Conservation (phyloP, 148 eudicot genomes). For the Heliamphora exappendiculata region DNA sequence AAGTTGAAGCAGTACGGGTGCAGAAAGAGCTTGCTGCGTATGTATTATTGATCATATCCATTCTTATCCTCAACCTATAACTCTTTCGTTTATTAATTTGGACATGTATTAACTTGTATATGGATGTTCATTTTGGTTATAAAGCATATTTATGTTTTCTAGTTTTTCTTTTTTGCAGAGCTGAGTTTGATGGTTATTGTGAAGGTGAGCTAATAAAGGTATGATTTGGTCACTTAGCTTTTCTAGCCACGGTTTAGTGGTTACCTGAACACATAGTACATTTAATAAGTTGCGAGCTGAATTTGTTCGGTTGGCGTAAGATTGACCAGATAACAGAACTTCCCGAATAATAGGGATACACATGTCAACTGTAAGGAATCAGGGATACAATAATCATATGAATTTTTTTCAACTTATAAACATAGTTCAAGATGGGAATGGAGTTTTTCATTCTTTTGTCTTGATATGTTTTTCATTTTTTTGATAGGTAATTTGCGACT, state of each 20-base stretch:
- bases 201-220: constrained; percentile 96
- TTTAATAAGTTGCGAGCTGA: not conserved
- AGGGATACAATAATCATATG: too few species aligned
- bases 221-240: not conserved
- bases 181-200: constrained; percentile 97
- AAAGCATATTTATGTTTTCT: constrained; percentile 1
- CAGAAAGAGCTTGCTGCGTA: constrained; percentile 96
- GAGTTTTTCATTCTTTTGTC: too few species aligned
- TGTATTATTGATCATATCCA: constrained; percentile 11
- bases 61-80: not conserved
- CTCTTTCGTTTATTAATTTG: not conserved
- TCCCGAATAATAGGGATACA: too few species aligned
- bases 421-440: too few species aligned
- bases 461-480: too few species aligned
- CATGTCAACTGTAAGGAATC: too few species aligned
- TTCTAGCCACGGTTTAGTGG: not conserved
- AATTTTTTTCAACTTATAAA: too few species aligned
- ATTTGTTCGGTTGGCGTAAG: not conserved
- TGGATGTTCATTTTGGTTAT: constrained; percentile 5
- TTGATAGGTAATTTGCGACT: too few species aligned
- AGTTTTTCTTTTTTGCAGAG: constrained; percentile 42
- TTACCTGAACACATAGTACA: not conserved
- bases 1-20: constrained; percentile 84
- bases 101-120: not conserved
- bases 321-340: too few species aligned